A percentile compares a stretch with the other conserved stretches of the same genome.
Evolutionary conservation across 495 filamentous ascomycete genomes (phyloP).

Genomic region (Penicillium simplicissimum): DNA sequence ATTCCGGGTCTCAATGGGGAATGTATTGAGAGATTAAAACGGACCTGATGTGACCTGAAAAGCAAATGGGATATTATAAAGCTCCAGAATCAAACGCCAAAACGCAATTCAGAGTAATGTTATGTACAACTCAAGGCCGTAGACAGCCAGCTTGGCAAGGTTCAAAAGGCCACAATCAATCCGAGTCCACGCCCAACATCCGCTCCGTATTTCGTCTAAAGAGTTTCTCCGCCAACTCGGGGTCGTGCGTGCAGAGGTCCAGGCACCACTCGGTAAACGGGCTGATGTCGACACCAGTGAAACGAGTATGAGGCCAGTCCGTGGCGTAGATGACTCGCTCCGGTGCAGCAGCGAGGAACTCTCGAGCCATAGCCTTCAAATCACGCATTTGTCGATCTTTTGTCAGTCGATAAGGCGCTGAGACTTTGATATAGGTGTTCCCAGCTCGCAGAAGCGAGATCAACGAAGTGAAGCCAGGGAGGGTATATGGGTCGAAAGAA

Average conservation of each 20-base stretch:
- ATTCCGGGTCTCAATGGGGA: neutral
- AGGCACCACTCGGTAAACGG: slow-evolving; percentile 47
- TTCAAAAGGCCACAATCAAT: slow-evolving; percentile 21
- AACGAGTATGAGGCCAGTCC: slow-evolving; percentile 57
- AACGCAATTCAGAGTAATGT: slow-evolving; percentile 13
- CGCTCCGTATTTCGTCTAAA: slow-evolving; percentile 49
- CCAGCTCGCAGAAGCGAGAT: slow-evolving; percentile 41
- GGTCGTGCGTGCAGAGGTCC: slow-evolving; percentile 40
- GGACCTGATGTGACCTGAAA: too few relatives aligned
- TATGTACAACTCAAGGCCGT: slow-evolving; percentile 6
- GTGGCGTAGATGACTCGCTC: slow-evolving; percentile 49
- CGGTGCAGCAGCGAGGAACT: slow-evolving; percentile 40
- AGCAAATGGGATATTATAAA: slow-evolving; percentile 12
- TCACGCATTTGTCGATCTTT: slow-evolving; percentile 39
- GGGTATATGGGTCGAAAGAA: slow-evolving; percentile 38
- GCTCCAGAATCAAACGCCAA: slow-evolving; percentile 16
- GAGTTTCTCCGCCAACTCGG: slow-evolving; percentile 41
- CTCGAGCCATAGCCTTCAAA: slow-evolving; percentile 39
- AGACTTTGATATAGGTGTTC: slow-evolving; percentile 50
- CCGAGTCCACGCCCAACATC: slow-evolving; percentile 29
- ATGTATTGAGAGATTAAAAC: neutral
- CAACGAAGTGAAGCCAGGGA: slow-evolving; percentile 46
- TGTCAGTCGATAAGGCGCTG: slow-evolving; percentile 50
- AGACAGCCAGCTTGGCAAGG: neutral
- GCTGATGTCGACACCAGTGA: slow-evolving; percentile 43